Base-by-base conservation (phyloP, 179 eudicot species). In the Camellia oleifera region DNA sequence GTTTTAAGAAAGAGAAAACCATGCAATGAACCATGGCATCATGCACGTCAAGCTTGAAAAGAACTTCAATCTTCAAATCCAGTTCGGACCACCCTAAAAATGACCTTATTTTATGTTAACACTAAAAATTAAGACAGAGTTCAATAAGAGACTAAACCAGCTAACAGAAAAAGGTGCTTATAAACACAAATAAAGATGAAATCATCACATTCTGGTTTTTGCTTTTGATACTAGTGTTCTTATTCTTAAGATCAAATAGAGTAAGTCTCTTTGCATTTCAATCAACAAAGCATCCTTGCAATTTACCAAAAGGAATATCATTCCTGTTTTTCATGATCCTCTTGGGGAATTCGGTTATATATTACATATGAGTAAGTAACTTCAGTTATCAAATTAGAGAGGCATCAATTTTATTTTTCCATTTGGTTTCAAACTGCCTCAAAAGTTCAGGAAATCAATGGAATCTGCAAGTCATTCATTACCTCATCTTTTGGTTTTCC, bases 401-500 rank as follows among this genome's bases (percentile, higher is more conserved):
- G 45, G 52, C n/a, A 42, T 60, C 68, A 61, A 53, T 12, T 2
- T 4, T 74, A 10, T 44, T 53, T n/a, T 74, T 46, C 26, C 64
- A 70, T 68, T 45, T 15, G 57, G 54, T 18, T 63, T 62, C 66
- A 42, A 32, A 42, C 2, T 3, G 9, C 44, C 72, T 40, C 32
- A 81, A 62, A 67, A 7, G 1, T 57, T 42, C 15, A 50, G 45
- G 53, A 63, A 32, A 32, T 17, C 75, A 13, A 78, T 15, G 26
- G 13, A 61, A 44, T 50, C 40, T 44, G 62, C 72, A 63, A 32
- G 15, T 32, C 57, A 79, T 40, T 69, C 48, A 17, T 78, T 88
- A 92, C 99, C 95, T 96, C 99, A 23, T 86, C 95, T 84, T 88
- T 92, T 54, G 98, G 97, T 80, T 89, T 94, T 81, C 98, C 99